Evolutionary conservation across 176 grass and related monocot species (phyloP), one percentile per base, ranked within the genome.

Genomic region (Triticum timopheevii): DNA sequence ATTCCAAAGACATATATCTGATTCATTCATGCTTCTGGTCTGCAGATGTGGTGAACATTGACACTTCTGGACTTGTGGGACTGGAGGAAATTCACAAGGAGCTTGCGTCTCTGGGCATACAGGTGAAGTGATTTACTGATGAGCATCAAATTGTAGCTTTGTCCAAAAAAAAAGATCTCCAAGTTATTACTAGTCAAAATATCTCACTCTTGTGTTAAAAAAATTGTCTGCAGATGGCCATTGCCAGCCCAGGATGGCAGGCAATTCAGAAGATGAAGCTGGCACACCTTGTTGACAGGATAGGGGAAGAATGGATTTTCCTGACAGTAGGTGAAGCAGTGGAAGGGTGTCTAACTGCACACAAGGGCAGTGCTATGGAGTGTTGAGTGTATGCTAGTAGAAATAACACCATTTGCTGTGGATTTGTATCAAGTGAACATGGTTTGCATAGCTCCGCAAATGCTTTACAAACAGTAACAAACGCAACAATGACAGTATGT

Each of bases 261-360:
- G 90, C 87, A 25, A 80, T 99, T 81, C 94, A 99, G 79, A 99
- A 99, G 86, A 96, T 99, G 97, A 99, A 96, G 85, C 15, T 92
- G 86, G 79, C 90, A 4, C 56, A 56, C 24, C 65, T 99, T 45
- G 80, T 92, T n/a, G 92, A 84, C 28, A 83, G 61, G 65, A 49
- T 99, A 77, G 97, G 93, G 85, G 83, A 78, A 35, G 87, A 89
- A 1, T 94, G 90, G 94, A 88, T 96, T 31, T 99, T 99, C 86
- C 79, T 99, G 85, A 99, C 97, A 20, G 92, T 96, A 22, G 85
- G 82, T 52, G 94, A 96, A 87, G 97, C 94, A 15, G 94, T 93
- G 4, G 88, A 94, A 35, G 92, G 92, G 9, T 99, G 90, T 66
- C 61, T 91, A 39, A 69, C 45, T 73, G 80, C 80, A 11, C 87